Conservation (phyloP, 306 rosid genomes). For the Lagenaria siceraria region DNA sequence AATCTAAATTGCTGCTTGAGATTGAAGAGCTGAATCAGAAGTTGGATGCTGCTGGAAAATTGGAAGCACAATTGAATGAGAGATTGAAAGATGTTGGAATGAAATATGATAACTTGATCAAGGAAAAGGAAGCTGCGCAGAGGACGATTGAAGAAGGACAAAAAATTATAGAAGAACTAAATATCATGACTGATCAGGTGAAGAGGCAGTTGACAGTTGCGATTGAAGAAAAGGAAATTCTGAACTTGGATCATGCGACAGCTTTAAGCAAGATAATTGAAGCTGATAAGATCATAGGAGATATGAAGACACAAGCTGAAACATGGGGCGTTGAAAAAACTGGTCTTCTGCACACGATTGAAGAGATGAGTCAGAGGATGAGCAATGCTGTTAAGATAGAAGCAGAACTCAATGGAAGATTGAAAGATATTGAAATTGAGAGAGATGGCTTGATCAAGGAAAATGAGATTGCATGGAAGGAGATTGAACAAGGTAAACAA, state of each 20-base stretch:
- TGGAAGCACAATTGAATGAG: conserved; percentile 25
- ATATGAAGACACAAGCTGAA: conserved; percentile 5
- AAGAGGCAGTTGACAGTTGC: not conserved
- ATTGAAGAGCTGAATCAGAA: not conserved
- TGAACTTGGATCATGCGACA: not conserved
- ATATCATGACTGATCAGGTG: conserved; percentile 29
- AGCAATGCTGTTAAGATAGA: conserved; percentile 6
- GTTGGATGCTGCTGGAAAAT: not conserved
- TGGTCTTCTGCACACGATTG: not conserved
- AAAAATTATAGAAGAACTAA: conserved; percentile 27
- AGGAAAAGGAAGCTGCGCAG: conserved; percentile 17
- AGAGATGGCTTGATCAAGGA: conserved; percentile 15
- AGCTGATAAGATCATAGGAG: conserved; percentile 2
- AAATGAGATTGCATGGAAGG: conserved; percentile 18
- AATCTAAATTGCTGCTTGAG: not conserved
- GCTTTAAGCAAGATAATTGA: not conserved
- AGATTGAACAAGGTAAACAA: conserved; percentile 38
- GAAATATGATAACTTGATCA: conserved; percentile 13
- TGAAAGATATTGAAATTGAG: conserved; percentile 20
- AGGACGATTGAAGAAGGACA: conserved; percentile 25
- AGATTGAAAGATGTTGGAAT: conserved; percentile 20
- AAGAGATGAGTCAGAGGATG: not conserved
- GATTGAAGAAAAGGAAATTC: conserved; percentile 5
- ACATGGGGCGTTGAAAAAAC: conserved; percentile 1
- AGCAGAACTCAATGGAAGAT: conserved; percentile 17